A percentile compares a stretch with the other conserved stretches of the same genome.
phyloP scores from a whole-genome alignment of 2,329 filamentous ascomycete genomes.

The Diaporthe helianthi region DNA sequence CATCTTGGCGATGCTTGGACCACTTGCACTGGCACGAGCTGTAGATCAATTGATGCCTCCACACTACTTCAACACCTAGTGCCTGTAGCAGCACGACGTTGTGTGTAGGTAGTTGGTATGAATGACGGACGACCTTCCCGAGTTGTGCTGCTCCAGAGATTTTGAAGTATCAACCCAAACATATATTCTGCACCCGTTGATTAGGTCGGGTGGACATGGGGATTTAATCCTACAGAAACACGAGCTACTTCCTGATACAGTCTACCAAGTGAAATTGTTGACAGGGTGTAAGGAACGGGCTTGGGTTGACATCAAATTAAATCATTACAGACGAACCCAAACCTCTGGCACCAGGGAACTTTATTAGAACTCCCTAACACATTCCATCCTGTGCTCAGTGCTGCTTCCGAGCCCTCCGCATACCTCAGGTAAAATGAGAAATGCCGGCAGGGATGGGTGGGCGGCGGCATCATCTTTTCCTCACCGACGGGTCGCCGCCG shows the following conservation, averaged over 20 bases:
- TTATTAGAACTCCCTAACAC: too few species aligned
- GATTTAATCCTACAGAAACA: background rate
- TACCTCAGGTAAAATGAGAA: background rate
- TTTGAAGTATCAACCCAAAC: too few species aligned
- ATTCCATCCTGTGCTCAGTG: background rate
- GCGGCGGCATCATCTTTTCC: background rate
- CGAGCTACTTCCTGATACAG: background rate
- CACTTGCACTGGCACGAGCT: background rate
- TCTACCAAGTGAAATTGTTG: background rate
- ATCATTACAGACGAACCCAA: conserved; percentile 24
- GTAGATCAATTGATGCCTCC: background rate
- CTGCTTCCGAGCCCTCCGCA: conserved; percentile 10
- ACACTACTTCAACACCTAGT: background rate
- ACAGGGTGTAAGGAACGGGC: background rate
- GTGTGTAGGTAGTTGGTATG: background rate
- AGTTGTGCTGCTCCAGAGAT: too few species aligned
- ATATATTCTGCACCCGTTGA: too few species aligned
- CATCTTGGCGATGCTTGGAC: conserved; percentile 19
- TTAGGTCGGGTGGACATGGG: background rate
- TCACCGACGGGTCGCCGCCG: background rate
- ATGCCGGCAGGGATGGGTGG: conserved; percentile 11
- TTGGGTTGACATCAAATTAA: background rate
- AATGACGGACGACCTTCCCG: background rate
- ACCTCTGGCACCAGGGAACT: conserved; percentile 12
- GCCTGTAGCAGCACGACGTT: background rate